Conservation (phyloP, 2,329 filamentous ascomycete species). For the Penicillium sp. region DNA sequence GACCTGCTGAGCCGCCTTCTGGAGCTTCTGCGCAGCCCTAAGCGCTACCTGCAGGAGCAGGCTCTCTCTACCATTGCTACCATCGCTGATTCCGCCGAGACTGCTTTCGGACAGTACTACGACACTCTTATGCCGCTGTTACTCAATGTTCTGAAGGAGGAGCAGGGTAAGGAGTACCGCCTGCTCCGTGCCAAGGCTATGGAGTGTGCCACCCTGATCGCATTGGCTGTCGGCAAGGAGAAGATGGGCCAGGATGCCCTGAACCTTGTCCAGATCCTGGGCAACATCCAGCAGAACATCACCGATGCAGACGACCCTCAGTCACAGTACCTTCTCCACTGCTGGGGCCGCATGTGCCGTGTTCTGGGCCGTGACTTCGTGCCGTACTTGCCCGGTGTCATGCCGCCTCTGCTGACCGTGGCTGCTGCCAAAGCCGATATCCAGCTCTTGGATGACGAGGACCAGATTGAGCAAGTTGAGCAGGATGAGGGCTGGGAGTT, state of each 20-base stretch:
- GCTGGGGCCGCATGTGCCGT: conserved; percentile 98
- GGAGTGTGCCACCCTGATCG: conserved; percentile 95
- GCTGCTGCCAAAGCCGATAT: conserved; percentile 96
- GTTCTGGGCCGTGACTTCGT: conserved; percentile 87
- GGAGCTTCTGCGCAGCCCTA: conserved; percentile 79
- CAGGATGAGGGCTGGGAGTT: conserved; percentile 97
- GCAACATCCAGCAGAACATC: conserved; percentile 78
- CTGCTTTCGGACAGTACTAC: conserved; percentile 92
- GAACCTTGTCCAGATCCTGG: conserved; percentile 79
- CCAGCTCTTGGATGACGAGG: conserved; percentile 89
- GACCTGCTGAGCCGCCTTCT: conserved; percentile 79
- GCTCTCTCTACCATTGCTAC: conserved; percentile 96
- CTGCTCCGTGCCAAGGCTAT: conserved; percentile 93
- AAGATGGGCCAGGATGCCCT: conserved; percentile 83
- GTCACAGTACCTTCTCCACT: conserved; percentile 94
- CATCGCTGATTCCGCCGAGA: conserved; percentile 96
- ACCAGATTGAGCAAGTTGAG: conserved; percentile 85
- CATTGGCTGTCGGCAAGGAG: conserved; percentile 88
- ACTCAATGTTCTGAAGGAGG: conserved; percentile 79
- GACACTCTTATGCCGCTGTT: conserved; percentile 91
- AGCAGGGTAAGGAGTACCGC: conserved; percentile 89
- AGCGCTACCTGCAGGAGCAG: conserved; percentile 96
- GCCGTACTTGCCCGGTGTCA: conserved; percentile 85
- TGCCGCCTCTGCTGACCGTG: conserved; percentile 86
- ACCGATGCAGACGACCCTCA: conserved; percentile 91